Percentiles rank a stretch among this genome's conserved stretches.
These are phyloP conservation scores for Pythium monospermum DNA, from an alignment of 352 stramenopile species.

Conservation along the genomic window DNA sequence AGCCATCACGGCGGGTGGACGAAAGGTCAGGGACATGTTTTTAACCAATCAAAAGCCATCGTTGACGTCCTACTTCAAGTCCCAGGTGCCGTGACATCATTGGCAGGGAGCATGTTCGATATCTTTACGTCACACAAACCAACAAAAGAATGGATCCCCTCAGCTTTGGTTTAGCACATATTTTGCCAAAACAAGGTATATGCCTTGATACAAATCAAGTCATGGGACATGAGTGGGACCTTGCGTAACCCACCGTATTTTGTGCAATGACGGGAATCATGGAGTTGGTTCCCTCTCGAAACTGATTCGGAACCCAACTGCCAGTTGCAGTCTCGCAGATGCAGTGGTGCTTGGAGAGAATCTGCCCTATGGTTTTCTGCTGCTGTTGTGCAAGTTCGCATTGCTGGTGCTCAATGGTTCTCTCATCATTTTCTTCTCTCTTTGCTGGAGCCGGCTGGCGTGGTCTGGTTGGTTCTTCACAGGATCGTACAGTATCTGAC, in stretches of 20 bases:
- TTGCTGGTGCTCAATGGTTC: not conserved
- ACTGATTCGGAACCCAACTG: constrained; percentile 1
- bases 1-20: constrained; percentile 8
- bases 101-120: not conserved
- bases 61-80: constrained; percentile 17
- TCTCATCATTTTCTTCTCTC: too few species aligned
- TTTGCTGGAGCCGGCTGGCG: too few species aligned
- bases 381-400: not conserved
- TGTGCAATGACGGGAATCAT: not conserved
- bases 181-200: constrained; percentile 14
- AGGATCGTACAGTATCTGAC: too few species aligned
- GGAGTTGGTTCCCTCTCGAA: constrained; percentile 5
- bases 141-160: constrained; percentile 4
- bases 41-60: constrained; percentile 9
- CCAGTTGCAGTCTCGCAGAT: not conserved
- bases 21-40: constrained; percentile 11
- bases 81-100: constrained; percentile 21
- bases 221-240: too few species aligned
- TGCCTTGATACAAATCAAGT: too few species aligned
- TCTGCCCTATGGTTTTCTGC: too few species aligned
- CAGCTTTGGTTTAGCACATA: too few species aligned
- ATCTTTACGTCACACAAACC: constrained; percentile 17
- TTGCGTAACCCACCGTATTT: constrained; percentile 1
- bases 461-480: too few species aligned
- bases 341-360: not conserved